These are phyloP conservation scores for Novymonas esmeraldas DNA, from an alignment of 208 protist species.

Conservation along the genomic window DNA sequence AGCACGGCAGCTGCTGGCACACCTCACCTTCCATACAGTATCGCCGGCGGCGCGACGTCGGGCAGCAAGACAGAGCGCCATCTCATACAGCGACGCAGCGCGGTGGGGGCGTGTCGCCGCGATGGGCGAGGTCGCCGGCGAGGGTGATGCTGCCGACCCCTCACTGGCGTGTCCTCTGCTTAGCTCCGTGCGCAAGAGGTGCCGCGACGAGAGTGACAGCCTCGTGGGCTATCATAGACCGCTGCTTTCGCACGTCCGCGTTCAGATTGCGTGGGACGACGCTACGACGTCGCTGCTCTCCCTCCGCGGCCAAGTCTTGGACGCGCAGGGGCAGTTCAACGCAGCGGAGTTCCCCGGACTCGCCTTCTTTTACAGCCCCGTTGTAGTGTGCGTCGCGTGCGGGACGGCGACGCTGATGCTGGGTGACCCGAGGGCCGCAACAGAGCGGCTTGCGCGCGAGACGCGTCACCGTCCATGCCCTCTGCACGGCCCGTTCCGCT, in stretches of 20 bases:
- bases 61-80: too few species aligned
- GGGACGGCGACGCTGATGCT: conserved; percentile 22
- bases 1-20: too few species aligned
- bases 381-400: conserved; percentile 19
- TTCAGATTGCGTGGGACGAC: conserved; percentile 8
- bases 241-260: conserved; percentile 14
- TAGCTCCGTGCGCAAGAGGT: conserved; percentile 10
- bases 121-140: conserved; percentile 15
- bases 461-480: conserved; percentile 33
- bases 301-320: conserved; percentile 31
- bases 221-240: conserved; percentile 3
- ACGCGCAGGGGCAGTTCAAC: conserved; percentile 52
- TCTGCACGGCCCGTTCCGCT: conserved; percentile 61
- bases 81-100: not conserved
- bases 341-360: conserved; percentile 37
- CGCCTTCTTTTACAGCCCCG: conserved; percentile 48
- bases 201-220: conserved; percentile 10
- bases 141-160: not conserved
- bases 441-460: conserved; percentile 6
- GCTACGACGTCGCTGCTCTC: conserved; percentile 17
- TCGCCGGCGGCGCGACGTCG: too few species aligned
- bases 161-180: not conserved
- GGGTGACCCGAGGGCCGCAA: not conserved
- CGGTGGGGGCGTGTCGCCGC: conserved; percentile 8
- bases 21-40: too few species aligned